Evolutionary conservation across 2,329 filamentous ascomycete genomes (phyloP).

Genomic region (Ceratocystis huliohia): DNA sequence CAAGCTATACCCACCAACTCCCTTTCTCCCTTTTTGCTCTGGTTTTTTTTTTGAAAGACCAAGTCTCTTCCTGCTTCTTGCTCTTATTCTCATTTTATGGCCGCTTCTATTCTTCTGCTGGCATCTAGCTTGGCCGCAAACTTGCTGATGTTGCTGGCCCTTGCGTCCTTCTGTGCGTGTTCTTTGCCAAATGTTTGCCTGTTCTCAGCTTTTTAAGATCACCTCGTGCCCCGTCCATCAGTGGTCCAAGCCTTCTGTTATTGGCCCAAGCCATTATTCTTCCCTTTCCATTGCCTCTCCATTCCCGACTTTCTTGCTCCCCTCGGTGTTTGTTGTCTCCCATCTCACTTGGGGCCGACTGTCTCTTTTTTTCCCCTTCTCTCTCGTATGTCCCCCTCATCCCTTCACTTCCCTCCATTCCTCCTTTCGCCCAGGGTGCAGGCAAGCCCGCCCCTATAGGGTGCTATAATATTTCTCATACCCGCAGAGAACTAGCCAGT

Average conservation of each 20-base stretch:
- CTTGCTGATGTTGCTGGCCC: not conserved
- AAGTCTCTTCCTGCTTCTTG: not conserved
- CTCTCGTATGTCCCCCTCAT: not conserved
- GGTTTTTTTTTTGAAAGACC: not conserved
- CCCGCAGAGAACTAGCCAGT: not conserved
- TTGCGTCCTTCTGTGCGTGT: slow-evolving; percentile 6
- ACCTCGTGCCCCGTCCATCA: not conserved
- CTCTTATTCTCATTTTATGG: not conserved
- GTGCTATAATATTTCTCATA: not conserved
- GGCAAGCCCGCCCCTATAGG: not conserved
- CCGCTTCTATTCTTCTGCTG: not conserved
- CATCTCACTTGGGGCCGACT: too few species aligned
- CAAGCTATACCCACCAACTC: not conserved
- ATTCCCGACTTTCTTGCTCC: not conserved
- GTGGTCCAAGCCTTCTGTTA: not conserved
- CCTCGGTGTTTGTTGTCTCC: not conserved
- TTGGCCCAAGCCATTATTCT: slow-evolving; percentile 1
- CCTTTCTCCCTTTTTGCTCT: not conserved
- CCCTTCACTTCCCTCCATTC: not conserved
- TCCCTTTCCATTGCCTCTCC: not conserved
- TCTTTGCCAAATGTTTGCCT: slow-evolving; percentile 1
- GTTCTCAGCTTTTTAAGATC: not conserved
- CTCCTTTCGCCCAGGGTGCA: not conserved
- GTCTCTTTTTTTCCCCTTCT: not conserved
- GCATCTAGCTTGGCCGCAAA: not conserved